Conservation (phyloP, 1,284 basidiomycete species). For the Rhodotorula mucilaginosa region DNA sequence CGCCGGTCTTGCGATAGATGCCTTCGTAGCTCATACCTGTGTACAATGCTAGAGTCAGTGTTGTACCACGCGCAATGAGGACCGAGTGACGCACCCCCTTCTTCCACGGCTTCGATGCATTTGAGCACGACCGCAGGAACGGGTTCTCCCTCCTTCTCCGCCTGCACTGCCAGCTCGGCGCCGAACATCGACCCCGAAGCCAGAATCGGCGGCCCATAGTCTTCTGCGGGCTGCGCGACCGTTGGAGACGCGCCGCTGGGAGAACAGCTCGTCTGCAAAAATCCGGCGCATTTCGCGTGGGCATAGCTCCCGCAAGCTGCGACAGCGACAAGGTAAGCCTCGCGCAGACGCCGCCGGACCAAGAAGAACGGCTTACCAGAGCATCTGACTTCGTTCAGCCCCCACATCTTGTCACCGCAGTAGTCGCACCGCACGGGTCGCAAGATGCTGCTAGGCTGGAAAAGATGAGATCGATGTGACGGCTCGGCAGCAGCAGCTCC, state of each 20-base stretch:
- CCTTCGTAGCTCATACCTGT: slow-evolving; percentile 86
- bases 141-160: slow-evolving; percentile 47
- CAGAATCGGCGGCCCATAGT: slow-evolving; percentile 24
- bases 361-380: slow-evolving; percentile 60
- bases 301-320: slow-evolving; percentile 54
- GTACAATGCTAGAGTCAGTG: not conserved
- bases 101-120: slow-evolving; percentile 89
- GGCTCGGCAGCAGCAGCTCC: not conserved
- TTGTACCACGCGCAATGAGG: not conserved
- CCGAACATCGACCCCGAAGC: slow-evolving; percentile 40
- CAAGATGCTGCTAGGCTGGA: slow-evolving; percentile 84
- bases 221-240: slow-evolving; percentile 24
- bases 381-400: slow-evolving; percentile 82
- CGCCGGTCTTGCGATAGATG: slow-evolving; percentile 96
- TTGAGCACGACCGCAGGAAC: slow-evolving; percentile 91
- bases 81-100: slow-evolving; percentile 60
- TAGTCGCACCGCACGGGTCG: slow-evolving; percentile 89
- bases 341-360: too few relatives aligned
- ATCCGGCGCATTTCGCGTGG: slow-evolving; percentile 53
- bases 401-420: slow-evolving; percentile 98
- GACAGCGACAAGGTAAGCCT: not conserved
- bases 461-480: slow-evolving; percentile 60
- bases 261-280: slow-evolving; percentile 49
- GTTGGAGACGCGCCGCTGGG: not conserved
- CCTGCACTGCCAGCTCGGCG: slow-evolving; percentile 41